Evolutionary conservation across 106 monocot species (phyloP).

Genomic region (Dioscorea alata): DNA sequence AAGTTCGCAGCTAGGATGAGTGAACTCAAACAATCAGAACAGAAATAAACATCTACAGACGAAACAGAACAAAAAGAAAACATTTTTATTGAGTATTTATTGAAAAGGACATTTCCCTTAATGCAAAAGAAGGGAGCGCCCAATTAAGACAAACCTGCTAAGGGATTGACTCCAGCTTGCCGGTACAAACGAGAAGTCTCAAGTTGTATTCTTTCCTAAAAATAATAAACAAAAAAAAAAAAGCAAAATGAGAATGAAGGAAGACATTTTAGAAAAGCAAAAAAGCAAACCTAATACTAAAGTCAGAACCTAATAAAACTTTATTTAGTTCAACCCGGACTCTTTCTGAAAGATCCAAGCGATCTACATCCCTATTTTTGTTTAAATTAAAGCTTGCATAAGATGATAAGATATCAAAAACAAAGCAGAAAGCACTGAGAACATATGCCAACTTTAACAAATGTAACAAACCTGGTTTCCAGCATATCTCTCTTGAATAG

Average conservation of each 20-base stretch:
- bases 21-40: too few relatives aligned
- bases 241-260: too few relatives aligned
- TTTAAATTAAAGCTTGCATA: too few relatives aligned
- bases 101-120: too few relatives aligned
- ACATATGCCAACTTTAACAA: background rate
- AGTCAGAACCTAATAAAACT: too few relatives aligned
- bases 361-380: too few relatives aligned
- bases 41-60: background rate
- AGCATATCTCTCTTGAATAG: conserved; percentile 84
- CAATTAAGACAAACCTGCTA: conserved; percentile 59
- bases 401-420: background rate
- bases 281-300: too few relatives aligned
- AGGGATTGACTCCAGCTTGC: conserved; percentile 97
- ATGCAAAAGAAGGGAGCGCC: background rate
- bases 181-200: conserved; percentile 90
- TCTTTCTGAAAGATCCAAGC: too few relatives aligned
- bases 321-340: too few relatives aligned
- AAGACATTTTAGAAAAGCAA: too few relatives aligned
- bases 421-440: background rate
- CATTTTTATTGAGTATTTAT: background rate
- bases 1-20: too few relatives aligned
- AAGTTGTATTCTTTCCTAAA: conserved; percentile 92
- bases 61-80: background rate
- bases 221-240: background rate
- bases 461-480: conserved; percentile 79